These are phyloP conservation scores for Trichoderma citrinoviride DNA, from an alignment of 2,329 filamentous ascomycete genomes.

Conservation along the genomic window DNA sequence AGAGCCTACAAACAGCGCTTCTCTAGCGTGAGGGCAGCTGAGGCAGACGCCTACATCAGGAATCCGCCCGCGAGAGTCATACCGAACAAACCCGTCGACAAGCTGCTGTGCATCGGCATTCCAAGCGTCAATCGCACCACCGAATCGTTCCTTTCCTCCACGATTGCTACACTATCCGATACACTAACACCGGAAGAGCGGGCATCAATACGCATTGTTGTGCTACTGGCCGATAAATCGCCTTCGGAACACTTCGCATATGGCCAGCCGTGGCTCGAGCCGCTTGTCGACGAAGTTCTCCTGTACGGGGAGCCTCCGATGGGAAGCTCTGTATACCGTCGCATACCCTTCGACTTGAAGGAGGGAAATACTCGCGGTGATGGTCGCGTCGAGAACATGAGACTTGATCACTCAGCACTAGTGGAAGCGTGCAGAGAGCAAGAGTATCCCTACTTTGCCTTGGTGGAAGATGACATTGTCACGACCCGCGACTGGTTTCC, in stretches of 20 bases:
- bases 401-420: conserved; percentile 35
- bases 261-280: conserved; percentile 33
- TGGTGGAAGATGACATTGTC: conserved; percentile 40
- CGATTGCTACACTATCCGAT: conserved; percentile 35
- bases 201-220: conserved; percentile 33
- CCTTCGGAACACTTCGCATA: conserved; percentile 35
- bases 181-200: conserved; percentile 34
- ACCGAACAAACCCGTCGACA: conserved; percentile 4
- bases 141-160: conserved; percentile 31
- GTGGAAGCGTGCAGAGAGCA: conserved; percentile 34
- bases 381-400: conserved; percentile 35
- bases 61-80: not conserved
- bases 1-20: conserved; percentile 32
- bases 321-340: conserved; percentile 18
- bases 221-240: conserved; percentile 37
- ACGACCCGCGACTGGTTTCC: conserved; percentile 37
- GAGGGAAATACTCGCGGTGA: conserved; percentile 28
- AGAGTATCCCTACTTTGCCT: conserved; percentile 35
- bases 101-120: conserved; percentile 35
- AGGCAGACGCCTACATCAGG: conserved; percentile 31
- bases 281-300: conserved; percentile 36
- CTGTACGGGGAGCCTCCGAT: conserved; percentile 29
- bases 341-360: conserved; percentile 29
- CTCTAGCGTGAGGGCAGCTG: conserved; percentile 29
- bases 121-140: conserved; percentile 36